Evolutionary conservation across 805 yeast genomes (phyloP).

Genomic region (Sugiyamaella mastotermitis): DNA sequence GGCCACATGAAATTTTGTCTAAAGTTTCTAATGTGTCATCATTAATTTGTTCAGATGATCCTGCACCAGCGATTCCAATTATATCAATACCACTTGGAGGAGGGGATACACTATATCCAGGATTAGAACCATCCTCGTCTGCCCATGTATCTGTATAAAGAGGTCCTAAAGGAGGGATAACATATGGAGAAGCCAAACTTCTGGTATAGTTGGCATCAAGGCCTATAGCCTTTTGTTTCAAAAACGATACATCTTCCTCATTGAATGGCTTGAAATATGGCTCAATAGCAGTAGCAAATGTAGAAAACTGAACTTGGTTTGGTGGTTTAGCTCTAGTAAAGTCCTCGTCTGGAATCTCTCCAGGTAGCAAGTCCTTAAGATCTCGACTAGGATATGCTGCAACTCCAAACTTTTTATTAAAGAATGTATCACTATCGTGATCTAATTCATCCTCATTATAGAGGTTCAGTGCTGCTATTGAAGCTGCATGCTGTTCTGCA

Average conservation of each 20-base stretch:
- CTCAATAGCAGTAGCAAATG: conserved; percentile 81
- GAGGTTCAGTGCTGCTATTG: conserved; percentile 62
- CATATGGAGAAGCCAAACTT: conserved; percentile 47
- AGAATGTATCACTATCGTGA: conserved; percentile 63
- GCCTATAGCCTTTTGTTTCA: conserved; percentile 53
- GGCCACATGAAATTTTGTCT: conserved; percentile 76
- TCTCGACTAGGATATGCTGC: conserved; percentile 84
- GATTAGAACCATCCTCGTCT: conserved; percentile 64
- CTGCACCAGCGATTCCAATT: conserved; percentile 1
- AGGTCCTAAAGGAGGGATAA: conserved; percentile 82
- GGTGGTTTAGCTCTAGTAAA: conserved; percentile 77
- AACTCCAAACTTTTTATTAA: conserved; percentile 76
- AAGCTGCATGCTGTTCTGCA: conserved; percentile 63
- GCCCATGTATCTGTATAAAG: conserved; percentile 81
- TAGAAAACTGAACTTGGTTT: conserved; percentile 86
- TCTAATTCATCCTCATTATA: conserved; percentile 53
- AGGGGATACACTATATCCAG: conserved; percentile 33
- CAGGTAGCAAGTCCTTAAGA: conserved; percentile 72
- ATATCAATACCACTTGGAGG: conserved; percentile 26
- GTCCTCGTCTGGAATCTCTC: conserved; percentile 80
- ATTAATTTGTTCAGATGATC: conserved; percentile 37
- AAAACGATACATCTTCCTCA: conserved; percentile 76
- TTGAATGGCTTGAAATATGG: conserved; percentile 70
- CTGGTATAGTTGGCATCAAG: conserved; percentile 27
- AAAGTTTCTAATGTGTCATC: conserved; percentile 58